phyloP scores from a whole-genome alignment of 805 yeast species.

The Metschnikowia cubensis region DNA sequence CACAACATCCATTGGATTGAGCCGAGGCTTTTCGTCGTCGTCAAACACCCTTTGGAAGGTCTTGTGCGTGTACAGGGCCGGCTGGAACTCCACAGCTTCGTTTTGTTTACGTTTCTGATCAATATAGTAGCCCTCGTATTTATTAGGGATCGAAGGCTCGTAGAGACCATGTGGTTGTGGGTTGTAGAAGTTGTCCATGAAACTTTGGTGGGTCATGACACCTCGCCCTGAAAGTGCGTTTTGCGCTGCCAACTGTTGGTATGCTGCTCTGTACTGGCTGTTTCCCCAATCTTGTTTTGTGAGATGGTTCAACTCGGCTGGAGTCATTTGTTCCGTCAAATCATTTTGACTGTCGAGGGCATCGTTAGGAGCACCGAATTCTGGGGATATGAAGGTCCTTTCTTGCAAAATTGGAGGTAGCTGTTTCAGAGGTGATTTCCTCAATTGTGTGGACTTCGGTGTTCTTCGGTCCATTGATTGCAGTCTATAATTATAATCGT shows the following conservation, averaged over 20 bases:
- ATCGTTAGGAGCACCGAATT: neutral
- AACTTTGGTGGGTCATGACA: neutral
- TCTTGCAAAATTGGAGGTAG: neutral
- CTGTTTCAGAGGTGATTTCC: neutral
- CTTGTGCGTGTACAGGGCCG: slow-evolving; percentile 36
- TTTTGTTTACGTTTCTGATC: slow-evolving; percentile 36
- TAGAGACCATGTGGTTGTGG: slow-evolving; percentile 1
- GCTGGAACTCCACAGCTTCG: slow-evolving; percentile 27
- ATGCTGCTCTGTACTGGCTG: neutral
- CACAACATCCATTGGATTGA: slow-evolving; percentile 40
- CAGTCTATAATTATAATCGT: neutral
- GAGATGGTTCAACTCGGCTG: slow-evolving; percentile 30
- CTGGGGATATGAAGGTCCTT: neutral
- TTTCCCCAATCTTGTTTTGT: neutral
- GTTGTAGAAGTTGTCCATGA: neutral
- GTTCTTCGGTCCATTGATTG: neutral
- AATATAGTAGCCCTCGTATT: slow-evolving; percentile 31
- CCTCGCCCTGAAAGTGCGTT: neutral
- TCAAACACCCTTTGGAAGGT: slow-evolving; percentile 38
- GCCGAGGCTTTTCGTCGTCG: slow-evolving; percentile 25
- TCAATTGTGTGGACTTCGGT: neutral
- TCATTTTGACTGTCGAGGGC: slow-evolving; percentile 18
- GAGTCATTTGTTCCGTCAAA: slow-evolving; percentile 33
- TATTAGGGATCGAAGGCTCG: slow-evolving; percentile 10
- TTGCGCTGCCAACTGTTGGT: neutral